Evolutionary conservation across 495 filamentous ascomycete species (phyloP), one percentile per base, ranked within the genome.

Genomic region (Letharia lupina): DNA sequence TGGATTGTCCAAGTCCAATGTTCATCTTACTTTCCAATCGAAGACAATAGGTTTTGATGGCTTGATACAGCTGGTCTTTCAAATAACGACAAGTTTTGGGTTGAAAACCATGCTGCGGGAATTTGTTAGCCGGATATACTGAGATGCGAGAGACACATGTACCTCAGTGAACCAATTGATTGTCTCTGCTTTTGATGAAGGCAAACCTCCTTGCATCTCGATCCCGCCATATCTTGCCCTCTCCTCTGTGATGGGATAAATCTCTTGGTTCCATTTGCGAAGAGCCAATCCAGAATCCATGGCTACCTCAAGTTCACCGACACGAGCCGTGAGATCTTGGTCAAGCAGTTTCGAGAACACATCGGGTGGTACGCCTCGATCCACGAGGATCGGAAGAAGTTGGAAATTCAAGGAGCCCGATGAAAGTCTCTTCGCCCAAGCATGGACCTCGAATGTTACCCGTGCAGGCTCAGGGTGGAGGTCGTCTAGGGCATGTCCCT

Each of bases 381-480:
- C 81, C 15, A 86, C 80, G 3, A 98, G 77, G 15, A 98, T 89
- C 0, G 87, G 85, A 13, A 98, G 76, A 10, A 96, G 80, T 65
- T 94, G 90, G 0, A 86, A 78, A 71, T 94, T 93, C 0, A 97
- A 75, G n/a, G 78, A 79, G 0, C 88, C 86, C 0, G 87, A 74
- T 42, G 76, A 82, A 20, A 91, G 76, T 12, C 84, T 82, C 48
- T 83, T 83, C 0, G 89, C 84, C 64, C 79, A 84, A 31, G 75
- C 81, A 15, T 86, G 78, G 37, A 96, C 83, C 70, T 96, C 93
- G 61, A 96, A 88, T 0, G 89, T 94, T 45, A 86, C 67, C 64
- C 84, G 72, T 52, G 79, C 82, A 18, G 77, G 76, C 50, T 83
- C 80, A 16, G 75, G 69, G 61, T 72, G 68, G 20, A 62, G 71